These are phyloP conservation scores for Coprinopsis strossmayeri DNA, from an alignment of 768 basidiomycete genomes.

Conservation along the genomic window DNA sequence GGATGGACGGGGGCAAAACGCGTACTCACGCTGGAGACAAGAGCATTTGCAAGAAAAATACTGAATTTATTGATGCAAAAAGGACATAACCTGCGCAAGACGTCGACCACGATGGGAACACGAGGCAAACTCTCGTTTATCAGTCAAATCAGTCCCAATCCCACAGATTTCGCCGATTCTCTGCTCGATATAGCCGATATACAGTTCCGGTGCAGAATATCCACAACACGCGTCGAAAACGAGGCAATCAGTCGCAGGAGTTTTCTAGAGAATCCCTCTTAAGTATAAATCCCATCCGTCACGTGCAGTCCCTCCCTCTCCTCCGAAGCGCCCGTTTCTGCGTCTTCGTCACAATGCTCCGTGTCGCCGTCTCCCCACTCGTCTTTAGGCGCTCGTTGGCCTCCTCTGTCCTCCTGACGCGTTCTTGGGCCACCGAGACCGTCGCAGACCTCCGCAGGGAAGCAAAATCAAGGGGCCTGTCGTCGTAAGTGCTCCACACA, in stretches of 20 bases:
- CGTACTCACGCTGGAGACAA: conserved; percentile 75
- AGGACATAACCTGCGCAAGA: conserved; percentile 21
- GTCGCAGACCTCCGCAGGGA: conserved; percentile 45
- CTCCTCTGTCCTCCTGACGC: conserved; percentile 50
- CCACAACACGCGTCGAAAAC: neutral
- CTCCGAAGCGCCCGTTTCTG: conserved; percentile 20
- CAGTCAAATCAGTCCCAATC: conserved; percentile 15
- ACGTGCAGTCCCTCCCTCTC: no score
- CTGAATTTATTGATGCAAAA: no score
- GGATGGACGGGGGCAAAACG: conserved; percentile 20
- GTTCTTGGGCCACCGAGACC: conserved; percentile 49
- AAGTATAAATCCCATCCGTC: no score
- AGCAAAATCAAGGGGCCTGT: conserved; percentile 48
- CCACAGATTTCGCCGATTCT: conserved; percentile 4
- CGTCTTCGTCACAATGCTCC: conserved; percentile 12
- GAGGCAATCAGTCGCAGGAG: neutral
- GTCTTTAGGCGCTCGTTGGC: conserved; percentile 25
- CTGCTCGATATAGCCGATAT: conserved; percentile 15
- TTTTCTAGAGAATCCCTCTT: no score
- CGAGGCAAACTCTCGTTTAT: conserved; percentile 41
- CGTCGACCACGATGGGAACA: conserved; percentile 43
- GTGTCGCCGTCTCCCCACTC: neutral
- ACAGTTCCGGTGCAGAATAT: no score
- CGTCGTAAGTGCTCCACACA: conserved; percentile 42
- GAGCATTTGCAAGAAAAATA: no score